Percentiles rank a stretch among this genome's conserved stretches.
These are phyloP conservation scores for Phaeomoniella chlamydospora DNA, from an alignment of 2,329 filamentous ascomycete species.

Conservation along the genomic window DNA sequence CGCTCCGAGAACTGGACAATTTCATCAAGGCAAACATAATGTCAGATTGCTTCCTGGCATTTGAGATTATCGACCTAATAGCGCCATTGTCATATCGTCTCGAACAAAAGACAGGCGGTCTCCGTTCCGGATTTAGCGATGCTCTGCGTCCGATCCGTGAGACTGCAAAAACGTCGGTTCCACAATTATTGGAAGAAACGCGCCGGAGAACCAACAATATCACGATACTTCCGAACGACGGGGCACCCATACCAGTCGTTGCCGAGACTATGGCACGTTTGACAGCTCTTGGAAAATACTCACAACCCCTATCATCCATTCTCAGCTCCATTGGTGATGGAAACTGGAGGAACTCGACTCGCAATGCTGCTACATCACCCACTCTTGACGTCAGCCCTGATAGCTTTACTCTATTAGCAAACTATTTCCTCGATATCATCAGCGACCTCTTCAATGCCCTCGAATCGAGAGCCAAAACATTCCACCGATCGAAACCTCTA, in stretches of 20 bases:
- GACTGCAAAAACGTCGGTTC: constrained; percentile 75
- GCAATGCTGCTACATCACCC: constrained; percentile 36
- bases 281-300: constrained; percentile 74
- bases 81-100: constrained; percentile 64
- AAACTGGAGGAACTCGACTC: constrained; percentile 51
- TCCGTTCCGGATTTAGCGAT: constrained; percentile 70
- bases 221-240: constrained; percentile 60
- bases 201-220: constrained; percentile 53
- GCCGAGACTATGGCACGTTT: constrained; percentile 75
- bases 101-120: constrained; percentile 68
- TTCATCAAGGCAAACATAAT: constrained; percentile 76
- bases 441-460: constrained; percentile 64
- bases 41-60: constrained; percentile 89
- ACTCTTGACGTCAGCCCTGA: constrained; percentile 81
- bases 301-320: constrained; percentile 74
- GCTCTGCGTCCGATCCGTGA: constrained; percentile 81
- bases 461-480: constrained; percentile 55
- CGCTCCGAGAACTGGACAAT: constrained; percentile 72
- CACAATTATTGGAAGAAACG: constrained; percentile 72
- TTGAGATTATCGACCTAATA: constrained; percentile 87
- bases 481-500: constrained; percentile 64
- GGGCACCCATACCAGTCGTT: constrained; percentile 62
- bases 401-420: constrained; percentile 71
- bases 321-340: constrained; percentile 87
- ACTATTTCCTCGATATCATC: constrained; percentile 82